Evolutionary conservation across 495 filamentous ascomycete species (phyloP), one percentile per base, ranked within the genome.

Genomic region (Cenococcum geophilum): DNA sequence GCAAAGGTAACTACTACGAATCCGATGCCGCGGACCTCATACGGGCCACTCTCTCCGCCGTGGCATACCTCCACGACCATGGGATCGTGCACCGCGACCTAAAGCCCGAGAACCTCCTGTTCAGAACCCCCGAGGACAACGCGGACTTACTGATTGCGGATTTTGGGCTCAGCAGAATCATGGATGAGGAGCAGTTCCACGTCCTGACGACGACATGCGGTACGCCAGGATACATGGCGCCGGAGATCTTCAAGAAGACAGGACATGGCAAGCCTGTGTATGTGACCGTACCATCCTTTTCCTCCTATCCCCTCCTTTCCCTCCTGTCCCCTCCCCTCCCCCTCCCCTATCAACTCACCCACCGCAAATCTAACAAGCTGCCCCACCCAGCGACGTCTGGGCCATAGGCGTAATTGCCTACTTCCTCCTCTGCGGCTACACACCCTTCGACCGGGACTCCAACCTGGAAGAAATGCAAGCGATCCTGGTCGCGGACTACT

Each of bases 381-480:
- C 20, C 40, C 43, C 18, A 9, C 25, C 34, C 58, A 88, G 86
- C 59, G 87, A 90, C 68, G 79, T 90, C 62, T 90, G 87, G 87
- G 87, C 87, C 56, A 86, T 89, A 58, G 87, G 87, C 49, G 87
- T 90, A 4, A 92, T 92, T 66, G 89, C 89, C 14, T 98, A 97
- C 76, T 98, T 98, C 79, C 79, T 98, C 16, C 85, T 98, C 56
- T 98, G 93, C 76, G 93, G 93, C 61, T 97, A 97, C 76, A 97
- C 95, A 12, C 93, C 95, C 56, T 98, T 98, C 72, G 93, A 98
- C 77, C 88, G 95, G 21, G 93, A 98, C 73, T 91, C 85, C 52
- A 95, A 98, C 74, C 84, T 97, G 66, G 93, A 98, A 75, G 93
- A 98, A 79, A 96, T 98, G 92, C 91, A 97, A 76, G 93, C 95